Conservation (phyloP, 1,284 basidiomycete genomes). For the Ceratobasidium sp. region DNA sequence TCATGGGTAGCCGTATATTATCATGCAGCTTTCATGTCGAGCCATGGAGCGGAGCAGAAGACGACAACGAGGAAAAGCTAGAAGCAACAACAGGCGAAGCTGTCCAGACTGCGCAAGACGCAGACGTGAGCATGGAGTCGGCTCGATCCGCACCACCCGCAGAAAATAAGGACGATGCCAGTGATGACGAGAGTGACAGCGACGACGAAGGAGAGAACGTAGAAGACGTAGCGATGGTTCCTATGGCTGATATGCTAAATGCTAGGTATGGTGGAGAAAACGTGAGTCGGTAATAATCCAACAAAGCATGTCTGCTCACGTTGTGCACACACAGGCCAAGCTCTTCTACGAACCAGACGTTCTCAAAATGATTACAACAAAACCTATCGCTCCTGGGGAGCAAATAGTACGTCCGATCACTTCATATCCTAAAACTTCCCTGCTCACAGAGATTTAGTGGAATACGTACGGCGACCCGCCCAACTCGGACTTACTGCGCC, state of each 20-base stretch:
- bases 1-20: slow-evolving; percentile 93
- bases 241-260: slow-evolving; percentile 96
- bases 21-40: slow-evolving; percentile 90
- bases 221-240: slow-evolving; percentile 90
- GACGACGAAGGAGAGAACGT: slow-evolving; percentile 73
- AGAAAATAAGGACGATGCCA: slow-evolving; percentile 52
- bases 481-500: slow-evolving; percentile 91
- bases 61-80: slow-evolving; percentile 54
- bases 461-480: slow-evolving; percentile 97
- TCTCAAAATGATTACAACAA: slow-evolving; percentile 87
- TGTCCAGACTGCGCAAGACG: slow-evolving; percentile 23
- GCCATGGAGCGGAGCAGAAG: slow-evolving; percentile 62
- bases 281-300: slow-evolving; percentile 62
- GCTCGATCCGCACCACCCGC: slow-evolving; percentile 53
- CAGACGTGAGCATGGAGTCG: slow-evolving; percentile 46
- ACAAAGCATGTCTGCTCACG: not conserved
- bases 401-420: slow-evolving; percentile 78
- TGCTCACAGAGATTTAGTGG: slow-evolving; percentile 67
- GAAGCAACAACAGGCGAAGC: slow-evolving; percentile 39
- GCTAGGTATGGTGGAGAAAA: slow-evolving; percentile 89
- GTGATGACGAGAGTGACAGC: slow-evolving; percentile 58
- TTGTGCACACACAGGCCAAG: slow-evolving; percentile 70
- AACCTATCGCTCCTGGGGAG: slow-evolving; percentile 79
- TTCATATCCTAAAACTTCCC: slow-evolving; percentile 27
- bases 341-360: slow-evolving; percentile 82